These are phyloP conservation scores for Boletus pseudo-olivaceus DNA, from an alignment of 768 basidiomycete species.

Conservation along the genomic window DNA sequence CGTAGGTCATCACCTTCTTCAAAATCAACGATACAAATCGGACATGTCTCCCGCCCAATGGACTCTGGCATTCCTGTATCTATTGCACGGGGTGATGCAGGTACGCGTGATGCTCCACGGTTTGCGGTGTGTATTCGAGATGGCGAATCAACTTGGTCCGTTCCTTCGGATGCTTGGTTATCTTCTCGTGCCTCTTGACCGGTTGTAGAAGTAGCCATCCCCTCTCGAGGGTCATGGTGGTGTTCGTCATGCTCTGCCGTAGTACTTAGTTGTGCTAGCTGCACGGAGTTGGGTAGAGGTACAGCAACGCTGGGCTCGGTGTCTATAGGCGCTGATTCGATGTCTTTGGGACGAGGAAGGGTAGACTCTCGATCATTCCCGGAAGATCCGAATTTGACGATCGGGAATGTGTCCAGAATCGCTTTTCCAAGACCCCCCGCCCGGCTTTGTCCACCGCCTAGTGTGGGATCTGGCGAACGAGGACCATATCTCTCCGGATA, in stretches of 20 bases:
- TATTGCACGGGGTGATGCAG: constrained; percentile 10
- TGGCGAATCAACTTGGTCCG: constrained; percentile 1
- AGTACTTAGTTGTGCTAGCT: constrained; percentile 5
- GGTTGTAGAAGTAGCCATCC: background rate
- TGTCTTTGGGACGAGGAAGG: constrained; percentile 28
- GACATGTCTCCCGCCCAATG: constrained; percentile 84
- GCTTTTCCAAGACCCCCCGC: constrained; percentile 87
- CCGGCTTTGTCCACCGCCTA: constrained; percentile 52
- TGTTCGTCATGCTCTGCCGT: background rate
- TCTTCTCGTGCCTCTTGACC: constrained; percentile 1
- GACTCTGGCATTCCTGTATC: constrained; percentile 54
- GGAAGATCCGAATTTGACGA: constrained; percentile 74
- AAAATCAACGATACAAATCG: constrained; percentile 93
- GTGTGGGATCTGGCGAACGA: constrained; percentile 38
- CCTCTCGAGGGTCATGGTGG: background rate
- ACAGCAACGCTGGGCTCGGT: background rate
- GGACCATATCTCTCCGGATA: constrained; percentile 93
- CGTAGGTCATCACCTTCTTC: constrained; percentile 91
- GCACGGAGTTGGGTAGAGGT: constrained; percentile 8
- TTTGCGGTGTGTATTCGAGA: background rate
- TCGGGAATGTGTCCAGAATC: constrained; percentile 92
- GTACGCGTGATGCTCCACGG: background rate
- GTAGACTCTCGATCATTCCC: constrained; percentile 11
- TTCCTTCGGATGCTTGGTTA: constrained; percentile 1
- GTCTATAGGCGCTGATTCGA: constrained; percentile 23